phyloP scores from a whole-genome alignment of 78 protist species.

The Tieghemostelium lacteum region DNA sequence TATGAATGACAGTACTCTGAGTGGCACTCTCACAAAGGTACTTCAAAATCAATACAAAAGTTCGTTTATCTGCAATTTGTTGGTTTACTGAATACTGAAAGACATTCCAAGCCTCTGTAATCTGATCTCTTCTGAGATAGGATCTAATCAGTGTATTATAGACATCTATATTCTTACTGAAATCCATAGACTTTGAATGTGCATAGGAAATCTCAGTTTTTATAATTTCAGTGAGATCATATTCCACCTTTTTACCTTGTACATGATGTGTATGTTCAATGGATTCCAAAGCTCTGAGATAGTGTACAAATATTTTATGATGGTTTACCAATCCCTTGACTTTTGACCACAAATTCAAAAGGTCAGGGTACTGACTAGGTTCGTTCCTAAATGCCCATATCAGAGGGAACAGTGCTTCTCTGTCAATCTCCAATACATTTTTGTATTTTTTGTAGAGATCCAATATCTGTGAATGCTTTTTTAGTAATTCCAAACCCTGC shows the following conservation, averaged over 20 bases:
- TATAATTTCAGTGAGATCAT: not conserved
- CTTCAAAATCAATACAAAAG: not conserved
- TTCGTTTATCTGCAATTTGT: not conserved
- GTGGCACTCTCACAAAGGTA: not conserved
- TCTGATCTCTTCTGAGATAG: not conserved
- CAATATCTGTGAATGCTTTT: not conserved
- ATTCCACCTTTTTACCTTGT: too few relatives aligned
- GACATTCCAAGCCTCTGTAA: not conserved
- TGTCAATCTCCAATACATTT: not conserved
- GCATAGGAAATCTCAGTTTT: too few relatives aligned
- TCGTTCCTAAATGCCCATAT: not conserved
- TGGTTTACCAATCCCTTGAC: too few relatives aligned
- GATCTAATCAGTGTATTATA: not conserved
- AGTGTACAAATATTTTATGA: not conserved
- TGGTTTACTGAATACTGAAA: not conserved
- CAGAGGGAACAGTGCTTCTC: not conserved
- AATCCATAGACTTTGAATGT: not conserved
- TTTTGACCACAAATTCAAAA: not conserved
- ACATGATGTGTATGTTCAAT: not conserved
- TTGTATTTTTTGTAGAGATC: not conserved
- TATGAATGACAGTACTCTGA: not conserved
- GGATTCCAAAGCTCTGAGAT: not conserved
- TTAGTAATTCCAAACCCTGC: not conserved
- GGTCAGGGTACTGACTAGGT: not conserved
- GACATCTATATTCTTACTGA: not conserved